Percentiles rank a stretch among this genome's conserved stretches.
phyloP scores from a whole-genome alignment of 2,329 filamentous ascomycete species.

The Pseudogymnoascus sp. region DNA sequence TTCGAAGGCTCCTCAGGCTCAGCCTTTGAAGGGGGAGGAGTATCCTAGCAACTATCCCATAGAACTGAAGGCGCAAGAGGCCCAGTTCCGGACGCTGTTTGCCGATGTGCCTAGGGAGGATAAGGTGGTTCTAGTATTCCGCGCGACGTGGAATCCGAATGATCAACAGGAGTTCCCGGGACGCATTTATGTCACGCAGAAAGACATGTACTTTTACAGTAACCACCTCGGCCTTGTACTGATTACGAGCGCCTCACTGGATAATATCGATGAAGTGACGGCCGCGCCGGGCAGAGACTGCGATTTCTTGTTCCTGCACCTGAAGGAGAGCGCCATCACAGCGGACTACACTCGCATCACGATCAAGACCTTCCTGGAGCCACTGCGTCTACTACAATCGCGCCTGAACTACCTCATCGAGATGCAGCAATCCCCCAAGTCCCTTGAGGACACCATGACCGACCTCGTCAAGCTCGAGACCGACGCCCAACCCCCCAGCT shows the following conservation, averaged over 20 bases:
- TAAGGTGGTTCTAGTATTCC: conserved; percentile 83
- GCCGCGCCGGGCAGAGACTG: conserved; percentile 84
- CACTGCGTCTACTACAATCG: conserved; percentile 71
- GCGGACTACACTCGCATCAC: conserved; percentile 50
- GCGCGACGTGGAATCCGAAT: conserved; percentile 75
- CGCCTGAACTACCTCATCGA: conserved; percentile 81
- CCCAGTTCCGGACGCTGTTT: conserved; percentile 89
- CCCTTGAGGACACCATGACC: conserved; percentile 62
- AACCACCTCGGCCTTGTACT: conserved; percentile 88
- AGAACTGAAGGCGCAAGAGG: conserved; percentile 77
- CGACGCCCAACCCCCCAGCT: conserved; percentile 52
- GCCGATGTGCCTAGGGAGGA: conserved; percentile 70
- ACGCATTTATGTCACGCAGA: conserved; percentile 78
- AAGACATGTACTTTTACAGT: conserved; percentile 92
- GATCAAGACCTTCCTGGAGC: conserved; percentile 88
- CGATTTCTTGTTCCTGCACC: conserved; percentile 84
- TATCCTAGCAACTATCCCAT: conserved; percentile 74
- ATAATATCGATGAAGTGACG: conserved; percentile 79
- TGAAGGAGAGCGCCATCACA: conserved; percentile 29
- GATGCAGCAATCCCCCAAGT: conserved; percentile 64
- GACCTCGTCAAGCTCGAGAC: conserved; percentile 69
- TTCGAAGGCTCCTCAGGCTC: conserved; percentile 12
- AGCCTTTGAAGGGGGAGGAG: conserved; percentile 27
- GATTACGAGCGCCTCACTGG: conserved; percentile 68
- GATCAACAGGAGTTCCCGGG: conserved; percentile 73